A percentile compares a stretch with the other conserved stretches of the same genome.
phyloP scores from a whole-genome alignment of 2,329 filamentous ascomycete species.

The Pestalotiopsis sp. region DNA sequence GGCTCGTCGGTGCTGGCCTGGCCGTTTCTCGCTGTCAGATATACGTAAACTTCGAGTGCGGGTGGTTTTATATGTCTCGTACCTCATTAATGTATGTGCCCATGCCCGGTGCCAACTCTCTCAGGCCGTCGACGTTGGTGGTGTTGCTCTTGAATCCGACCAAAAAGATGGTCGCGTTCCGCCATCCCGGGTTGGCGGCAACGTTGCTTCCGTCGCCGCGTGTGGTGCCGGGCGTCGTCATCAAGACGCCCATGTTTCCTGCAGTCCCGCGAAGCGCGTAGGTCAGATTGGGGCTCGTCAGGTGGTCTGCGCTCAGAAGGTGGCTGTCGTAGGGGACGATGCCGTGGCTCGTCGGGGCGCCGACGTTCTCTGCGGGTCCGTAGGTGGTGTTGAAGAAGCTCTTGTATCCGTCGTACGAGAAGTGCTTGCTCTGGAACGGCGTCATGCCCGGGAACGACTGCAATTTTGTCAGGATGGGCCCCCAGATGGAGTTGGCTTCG shows the following conservation, averaged over 20 bases:
- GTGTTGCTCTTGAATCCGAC: not conserved
- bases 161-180: not conserved
- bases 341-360: not conserved
- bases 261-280: not conserved
- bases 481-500: not conserved
- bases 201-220: not conserved
- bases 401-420: not conserved
- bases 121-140: not conserved
- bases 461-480: not conserved
- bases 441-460: not conserved
- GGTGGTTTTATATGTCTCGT: not conserved
- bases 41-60: no score
- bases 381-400: not conserved
- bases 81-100: not conserved
- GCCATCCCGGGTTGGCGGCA: not conserved
- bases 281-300: not conserved
- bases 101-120: not conserved
- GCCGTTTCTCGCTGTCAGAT: not conserved
- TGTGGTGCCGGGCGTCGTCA: not conserved
- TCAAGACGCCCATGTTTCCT: not conserved
- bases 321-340: not conserved
- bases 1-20: not conserved
- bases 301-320: not conserved
- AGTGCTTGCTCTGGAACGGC: not conserved
- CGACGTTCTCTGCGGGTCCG: not conserved